Evolutionary conservation across 495 filamentous ascomycete genomes (phyloP), one percentile per base, ranked within the genome.

Genomic region (Hapsidospora chrysogenum): DNA sequence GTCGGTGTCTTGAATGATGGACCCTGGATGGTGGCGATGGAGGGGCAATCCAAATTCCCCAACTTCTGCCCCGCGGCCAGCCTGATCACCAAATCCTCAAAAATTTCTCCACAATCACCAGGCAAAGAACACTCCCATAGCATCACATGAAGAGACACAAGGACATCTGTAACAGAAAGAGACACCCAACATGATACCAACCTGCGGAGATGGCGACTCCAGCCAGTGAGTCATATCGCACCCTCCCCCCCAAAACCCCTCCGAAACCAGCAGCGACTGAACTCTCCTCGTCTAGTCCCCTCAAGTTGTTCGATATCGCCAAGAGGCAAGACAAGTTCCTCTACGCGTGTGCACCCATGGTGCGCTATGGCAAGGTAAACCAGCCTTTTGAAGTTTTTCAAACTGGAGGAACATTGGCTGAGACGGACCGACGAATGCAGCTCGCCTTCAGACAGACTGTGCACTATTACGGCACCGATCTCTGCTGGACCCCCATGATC

Each of bases 401-500:
- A n/a, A 4, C 29, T 10, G n/a, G 23, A 4, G 5, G 9, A 6
- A 25, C 13, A 14, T 16, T 35, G 32, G 35, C n/a, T n/a, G n/a
- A n/a, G n/a, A n/a, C n/a, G n/a, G n/a, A n/a, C n/a, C n/a, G n/a
- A n/a, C n/a, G 31, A 16, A 11, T 17, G 9, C 30, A 68, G 61
- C 60, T 80, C 5, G 73, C 75, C 38, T 78, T 80, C 45, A 64
- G 75, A 31, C 61, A 72, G 33, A 70, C 74, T 0, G 63, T 70
- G 3, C 56, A 64, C 27, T 52, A 65, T 19, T 77, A 74, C 47
- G 63, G 63, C 22, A 66, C 70, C 11, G 75, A 78, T 45, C 48
- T 80, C 14, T 67, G 66, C 40, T 78, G 74, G 60, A 78, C 75
- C 5, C 75, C 75, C 26, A 80, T 80, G 75, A 72, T 78, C 41